These are phyloP conservation scores for Fusarium pininemorale DNA, from an alignment of 2,329 filamentous ascomycete genomes.

Conservation along the genomic window DNA sequence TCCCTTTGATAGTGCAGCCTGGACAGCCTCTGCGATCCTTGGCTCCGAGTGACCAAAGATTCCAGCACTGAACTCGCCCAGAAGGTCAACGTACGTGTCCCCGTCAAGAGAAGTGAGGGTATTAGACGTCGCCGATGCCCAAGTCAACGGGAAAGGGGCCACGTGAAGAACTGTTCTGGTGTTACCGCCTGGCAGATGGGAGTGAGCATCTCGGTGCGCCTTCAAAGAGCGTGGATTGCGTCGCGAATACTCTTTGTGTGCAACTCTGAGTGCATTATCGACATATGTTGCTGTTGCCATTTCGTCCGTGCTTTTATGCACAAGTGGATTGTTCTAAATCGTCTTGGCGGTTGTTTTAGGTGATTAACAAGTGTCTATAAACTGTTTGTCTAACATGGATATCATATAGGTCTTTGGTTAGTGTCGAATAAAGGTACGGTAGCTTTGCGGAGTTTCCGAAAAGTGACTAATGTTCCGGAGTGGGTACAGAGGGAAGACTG, in stretches of 20 bases:
- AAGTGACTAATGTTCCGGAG: no score
- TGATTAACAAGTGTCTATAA: no score
- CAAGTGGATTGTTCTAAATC: no score
- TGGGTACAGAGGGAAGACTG: no score
- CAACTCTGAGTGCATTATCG: no score
- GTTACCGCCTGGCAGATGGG: neutral
- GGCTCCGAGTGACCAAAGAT: neutral
- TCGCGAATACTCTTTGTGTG: neutral
- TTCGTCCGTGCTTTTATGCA: no score
- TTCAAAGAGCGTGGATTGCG: neutral
- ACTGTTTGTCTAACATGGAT: no score
- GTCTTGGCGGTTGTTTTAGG: no score
- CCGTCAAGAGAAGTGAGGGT: neutral
- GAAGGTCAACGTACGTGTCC: accelerated
- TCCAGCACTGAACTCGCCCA: neutral
- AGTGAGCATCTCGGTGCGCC: neutral
- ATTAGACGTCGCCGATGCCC: neutral
- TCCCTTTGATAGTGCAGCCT: neutral
- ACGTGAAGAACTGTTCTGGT: neutral
- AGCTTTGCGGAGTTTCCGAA: no score
- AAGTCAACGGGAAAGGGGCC: neutral
- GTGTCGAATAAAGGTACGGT: no score
- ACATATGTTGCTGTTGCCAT: no score
- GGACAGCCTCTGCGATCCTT: neutral
- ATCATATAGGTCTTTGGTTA: no score